phyloP scores from a whole-genome alignment of 805 yeast genomes.

The Dipodascus albidus region DNA sequence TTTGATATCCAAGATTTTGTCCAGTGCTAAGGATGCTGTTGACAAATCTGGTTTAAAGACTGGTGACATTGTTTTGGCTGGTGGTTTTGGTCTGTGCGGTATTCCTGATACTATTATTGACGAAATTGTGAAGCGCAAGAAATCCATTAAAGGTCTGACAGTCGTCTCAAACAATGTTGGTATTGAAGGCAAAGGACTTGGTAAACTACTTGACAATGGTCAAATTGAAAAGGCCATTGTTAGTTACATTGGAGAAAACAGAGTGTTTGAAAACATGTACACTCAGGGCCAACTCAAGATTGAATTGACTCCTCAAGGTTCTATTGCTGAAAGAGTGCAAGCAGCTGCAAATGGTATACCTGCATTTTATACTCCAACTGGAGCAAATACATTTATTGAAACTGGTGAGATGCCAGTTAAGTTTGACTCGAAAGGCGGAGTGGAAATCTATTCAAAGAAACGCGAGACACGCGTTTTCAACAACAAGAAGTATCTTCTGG shows the following conservation, averaged over 20 bases:
- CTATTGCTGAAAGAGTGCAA: slow-evolving; percentile 37
- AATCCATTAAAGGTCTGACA: slow-evolving; percentile 29
- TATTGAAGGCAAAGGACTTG: slow-evolving; percentile 33
- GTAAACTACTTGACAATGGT: slow-evolving; percentile 30
- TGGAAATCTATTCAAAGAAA: slow-evolving; percentile 28
- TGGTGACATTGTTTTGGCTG: slow-evolving; percentile 29
- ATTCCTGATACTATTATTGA: slow-evolving; percentile 35
- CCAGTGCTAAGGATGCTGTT: background rate
- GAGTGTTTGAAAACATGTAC: slow-evolving; percentile 31
- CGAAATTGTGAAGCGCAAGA: slow-evolving; percentile 25
- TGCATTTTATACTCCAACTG: slow-evolving; percentile 39
- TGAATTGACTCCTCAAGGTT: slow-evolving; percentile 41
- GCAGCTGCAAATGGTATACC: slow-evolving; percentile 41
- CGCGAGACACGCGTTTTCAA: slow-evolving; percentile 34
- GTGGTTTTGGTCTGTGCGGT: slow-evolving; percentile 41
- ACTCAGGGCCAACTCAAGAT: slow-evolving; percentile 34
- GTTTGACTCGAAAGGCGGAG: slow-evolving; percentile 28
- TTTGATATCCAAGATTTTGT: background rate
- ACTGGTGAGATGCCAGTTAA: slow-evolving; percentile 36
- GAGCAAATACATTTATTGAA: slow-evolving; percentile 41
- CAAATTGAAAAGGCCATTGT: slow-evolving; percentile 35
- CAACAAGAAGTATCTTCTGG: slow-evolving; percentile 34
- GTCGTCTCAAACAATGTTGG: slow-evolving; percentile 42
- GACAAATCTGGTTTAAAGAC: slow-evolving; percentile 2
- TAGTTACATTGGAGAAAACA: slow-evolving; percentile 37